phyloP scores from a whole-genome alignment of 2,329 filamentous ascomycete genomes.

The Dendryphion nanum region DNA sequence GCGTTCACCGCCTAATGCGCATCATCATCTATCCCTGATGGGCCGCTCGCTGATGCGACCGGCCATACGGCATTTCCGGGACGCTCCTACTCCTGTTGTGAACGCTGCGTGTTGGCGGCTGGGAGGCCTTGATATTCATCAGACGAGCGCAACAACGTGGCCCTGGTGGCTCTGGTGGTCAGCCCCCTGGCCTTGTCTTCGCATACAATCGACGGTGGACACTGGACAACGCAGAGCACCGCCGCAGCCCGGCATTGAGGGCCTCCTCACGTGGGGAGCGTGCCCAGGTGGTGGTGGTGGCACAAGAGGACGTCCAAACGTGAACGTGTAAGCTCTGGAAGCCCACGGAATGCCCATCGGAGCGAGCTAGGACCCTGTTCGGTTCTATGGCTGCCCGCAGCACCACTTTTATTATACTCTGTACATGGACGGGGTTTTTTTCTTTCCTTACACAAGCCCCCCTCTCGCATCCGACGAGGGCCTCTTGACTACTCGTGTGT shows the following conservation, averaged over 20 bases:
- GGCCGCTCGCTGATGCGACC: constrained; percentile 22
- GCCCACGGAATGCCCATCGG: too few relatives aligned
- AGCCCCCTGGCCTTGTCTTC: too few relatives aligned
- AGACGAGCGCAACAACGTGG: constrained; percentile 27
- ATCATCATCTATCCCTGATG: constrained; percentile 26
- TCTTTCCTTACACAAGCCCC: too few relatives aligned
- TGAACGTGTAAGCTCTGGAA: constrained; percentile 1
- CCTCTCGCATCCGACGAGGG: too few relatives aligned
- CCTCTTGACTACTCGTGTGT: too few relatives aligned
- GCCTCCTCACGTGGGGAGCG: background rate
- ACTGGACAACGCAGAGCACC: constrained; percentile 31
- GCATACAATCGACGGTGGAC: too few relatives aligned
- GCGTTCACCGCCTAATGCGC: constrained; percentile 36
- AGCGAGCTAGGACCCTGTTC: constrained; percentile 27
- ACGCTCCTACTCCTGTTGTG: constrained; percentile 2
- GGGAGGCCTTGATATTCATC: constrained; percentile 14
- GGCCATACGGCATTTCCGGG: constrained; percentile 16
- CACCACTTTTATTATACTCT: too few relatives aligned
- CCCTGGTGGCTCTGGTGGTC: too few relatives aligned
- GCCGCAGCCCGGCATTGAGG: constrained; percentile 18
- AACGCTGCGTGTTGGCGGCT: constrained; percentile 10
- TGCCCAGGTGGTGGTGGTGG: constrained; percentile 29
- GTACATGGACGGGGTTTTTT: too few relatives aligned
- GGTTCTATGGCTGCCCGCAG: constrained; percentile 16
- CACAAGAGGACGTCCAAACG: constrained; percentile 12